Evolutionary conservation across 169 alveolate species (phyloP).

Genomic region (Ichthyophthirius multifiliis): DNA sequence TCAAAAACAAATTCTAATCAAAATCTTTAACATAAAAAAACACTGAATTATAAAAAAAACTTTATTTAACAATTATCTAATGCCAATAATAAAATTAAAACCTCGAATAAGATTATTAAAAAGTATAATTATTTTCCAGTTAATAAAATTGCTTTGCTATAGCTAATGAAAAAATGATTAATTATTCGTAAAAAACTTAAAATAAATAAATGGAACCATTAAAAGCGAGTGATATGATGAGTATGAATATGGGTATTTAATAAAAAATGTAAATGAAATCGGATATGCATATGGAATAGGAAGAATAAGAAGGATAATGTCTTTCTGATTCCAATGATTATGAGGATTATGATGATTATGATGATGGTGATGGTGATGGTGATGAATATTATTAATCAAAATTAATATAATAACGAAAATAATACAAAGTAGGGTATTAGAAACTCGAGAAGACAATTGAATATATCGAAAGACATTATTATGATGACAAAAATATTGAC

Average conservation of each 20-base stretch:
- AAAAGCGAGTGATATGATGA: too few relatives aligned
- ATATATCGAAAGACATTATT: constrained; percentile 75
- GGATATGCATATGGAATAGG: too few relatives aligned
- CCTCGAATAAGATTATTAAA: too few relatives aligned
- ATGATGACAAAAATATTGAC: neutral
- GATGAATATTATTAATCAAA: neutral
- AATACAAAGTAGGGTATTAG: constrained; percentile 26
- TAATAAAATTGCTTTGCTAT: too few relatives aligned
- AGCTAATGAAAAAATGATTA: too few relatives aligned
- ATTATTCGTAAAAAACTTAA: too few relatives aligned
- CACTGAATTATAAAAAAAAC: neutral
- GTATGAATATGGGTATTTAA: too few relatives aligned
- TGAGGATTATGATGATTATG: neutral
- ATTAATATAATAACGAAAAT: neutral
- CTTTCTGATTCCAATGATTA: constrained; percentile 4
- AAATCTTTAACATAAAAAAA: neutral
- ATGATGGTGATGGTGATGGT: neutral
- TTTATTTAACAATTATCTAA: neutral
- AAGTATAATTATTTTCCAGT: too few relatives aligned
- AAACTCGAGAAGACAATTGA: constrained; percentile 63
- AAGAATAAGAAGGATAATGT: neutral
- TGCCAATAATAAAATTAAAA: too few relatives aligned
- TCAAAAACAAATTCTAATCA: neutral
- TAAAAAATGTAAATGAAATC: too few relatives aligned
- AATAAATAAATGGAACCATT: too few relatives aligned